phyloP scores from a whole-genome alignment of 352 stramenopile species.

The Phytopythium sindhum region DNA sequence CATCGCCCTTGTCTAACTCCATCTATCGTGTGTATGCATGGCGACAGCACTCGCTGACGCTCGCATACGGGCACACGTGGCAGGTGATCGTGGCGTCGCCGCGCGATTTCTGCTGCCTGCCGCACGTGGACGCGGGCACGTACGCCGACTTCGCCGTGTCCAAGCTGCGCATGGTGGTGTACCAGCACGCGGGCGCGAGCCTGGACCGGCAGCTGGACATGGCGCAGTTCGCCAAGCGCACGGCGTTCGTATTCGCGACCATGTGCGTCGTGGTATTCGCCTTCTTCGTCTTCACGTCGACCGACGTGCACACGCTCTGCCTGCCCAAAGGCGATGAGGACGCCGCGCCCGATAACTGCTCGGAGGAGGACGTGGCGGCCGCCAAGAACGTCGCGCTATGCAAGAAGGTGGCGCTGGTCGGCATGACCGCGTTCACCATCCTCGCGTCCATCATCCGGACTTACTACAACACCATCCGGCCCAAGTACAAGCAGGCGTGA shows the following conservation, averaged over 20 bases:
- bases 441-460: constrained; percentile 57
- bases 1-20: constrained; percentile 7
- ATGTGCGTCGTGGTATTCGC: constrained; percentile 60
- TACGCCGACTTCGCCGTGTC: constrained; percentile 50
- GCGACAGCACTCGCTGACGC: constrained; percentile 51
- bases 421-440: constrained; percentile 56
- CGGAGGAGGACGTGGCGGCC: constrained; percentile 31
- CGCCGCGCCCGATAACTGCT: constrained; percentile 39
- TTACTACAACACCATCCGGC: constrained; percentile 55
- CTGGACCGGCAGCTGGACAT: constrained; percentile 59
- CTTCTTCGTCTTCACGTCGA: constrained; percentile 52
- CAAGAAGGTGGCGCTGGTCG: constrained; percentile 55
- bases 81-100: constrained; percentile 54
- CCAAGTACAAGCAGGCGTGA: constrained; percentile 65
- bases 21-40: background rate
- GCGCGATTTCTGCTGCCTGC: constrained; percentile 55
- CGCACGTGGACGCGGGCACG: constrained; percentile 38
- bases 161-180: constrained; percentile 64
- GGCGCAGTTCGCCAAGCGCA: constrained; percentile 54
- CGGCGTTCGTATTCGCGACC: constrained; percentile 48
- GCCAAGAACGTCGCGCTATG: constrained; percentile 41
- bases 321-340: constrained; percentile 13
- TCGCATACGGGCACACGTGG: constrained; percentile 65
- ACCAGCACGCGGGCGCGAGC: constrained; percentile 48
- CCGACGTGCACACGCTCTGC: constrained; percentile 40